Evolutionary conservation across 2,329 filamentous ascomycete species (phyloP), one percentile per base, ranked within the genome.

Genomic region (Chaetomium globosum): DNA sequence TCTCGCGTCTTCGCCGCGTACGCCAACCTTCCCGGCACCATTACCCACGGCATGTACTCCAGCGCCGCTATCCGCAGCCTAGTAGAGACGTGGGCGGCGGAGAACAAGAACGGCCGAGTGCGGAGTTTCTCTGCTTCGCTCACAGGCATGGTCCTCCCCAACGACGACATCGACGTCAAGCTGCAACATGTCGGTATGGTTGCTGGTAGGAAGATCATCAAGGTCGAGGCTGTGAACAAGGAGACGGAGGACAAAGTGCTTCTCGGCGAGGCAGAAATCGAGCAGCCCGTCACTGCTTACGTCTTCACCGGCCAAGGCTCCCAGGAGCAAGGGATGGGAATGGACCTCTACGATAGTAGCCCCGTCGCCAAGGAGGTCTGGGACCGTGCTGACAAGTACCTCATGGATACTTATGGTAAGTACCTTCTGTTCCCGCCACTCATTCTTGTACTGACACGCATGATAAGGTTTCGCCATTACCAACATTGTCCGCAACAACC

Each of bases 21-120:
- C 74, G 96, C 95, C 76, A 95, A 93, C 77, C 85, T 99, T 19
- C 93, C 93, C 1, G 96, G 95, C 58, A 99, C 95, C 53, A 99
- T 99, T 75, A 99, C 95, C 1, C 95, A 99, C 76, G 95, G 95
- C 76, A 99, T 99, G 95, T 99, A 98, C 84, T 96, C 94, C 1
- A 98, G 94, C 78, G 95, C 95, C 70, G 92, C 95, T 46, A 95
- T 99, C 31, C 90, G 96, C 74, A 96, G 93, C 76, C 83, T 99
- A 61, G 93, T 99, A 7, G 95, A 99, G 83, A 99, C 93, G 0
- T 99, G 95, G 95, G 95, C 96, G 60, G 95, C 94, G 0, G 96
- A 99, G 82, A 99, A 99, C 84, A 95, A 99, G 76, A 89, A 98
- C 73, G 94, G 95, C 53, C 94, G 95, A 73, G 94, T 99, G 60